phyloP scores from a whole-genome alignment of 1,139 yeast species.

The Taphrina betulina region DNA sequence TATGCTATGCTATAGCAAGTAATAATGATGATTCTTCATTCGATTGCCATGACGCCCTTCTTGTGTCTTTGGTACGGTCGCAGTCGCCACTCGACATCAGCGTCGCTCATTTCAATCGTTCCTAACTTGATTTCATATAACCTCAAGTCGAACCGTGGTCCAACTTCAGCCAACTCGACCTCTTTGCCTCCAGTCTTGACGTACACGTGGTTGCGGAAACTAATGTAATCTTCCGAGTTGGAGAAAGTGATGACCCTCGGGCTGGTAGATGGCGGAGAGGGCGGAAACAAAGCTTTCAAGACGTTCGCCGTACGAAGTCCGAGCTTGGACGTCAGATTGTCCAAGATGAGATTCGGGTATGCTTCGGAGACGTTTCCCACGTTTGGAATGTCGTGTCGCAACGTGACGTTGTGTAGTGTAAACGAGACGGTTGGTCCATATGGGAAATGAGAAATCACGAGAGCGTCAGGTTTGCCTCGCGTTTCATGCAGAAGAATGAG shows the following conservation, averaged over 20 bases:
- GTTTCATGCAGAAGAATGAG: slow-evolving; percentile 87
- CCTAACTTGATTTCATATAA: slow-evolving; percentile 84
- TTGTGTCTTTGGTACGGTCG: slow-evolving; percentile 34
- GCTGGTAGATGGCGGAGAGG: slow-evolving; percentile 89
- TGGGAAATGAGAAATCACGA: slow-evolving; percentile 92
- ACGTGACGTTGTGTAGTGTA: slow-evolving; percentile 88
- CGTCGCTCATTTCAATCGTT: slow-evolving; percentile 89
- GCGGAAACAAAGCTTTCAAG: slow-evolving; percentile 87
- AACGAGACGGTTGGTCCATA: slow-evolving; percentile 97
- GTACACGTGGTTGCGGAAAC: slow-evolving; percentile 92
- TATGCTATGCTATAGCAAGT: too few relatives aligned
- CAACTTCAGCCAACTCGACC: slow-evolving; percentile 92
- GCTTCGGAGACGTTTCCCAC: slow-evolving; percentile 87
- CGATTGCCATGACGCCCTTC: slow-evolving; percentile 30
- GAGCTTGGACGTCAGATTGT: slow-evolving; percentile 77
- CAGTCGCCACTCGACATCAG: slow-evolving; percentile 94
- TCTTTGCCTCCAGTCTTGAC: slow-evolving; percentile 73
- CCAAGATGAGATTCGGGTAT: slow-evolving; percentile 90
- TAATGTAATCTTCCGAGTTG: slow-evolving; percentile 83
- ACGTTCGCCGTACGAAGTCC: slow-evolving; percentile 82
- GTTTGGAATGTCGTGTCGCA: slow-evolving; percentile 86
- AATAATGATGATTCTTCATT: too few relatives aligned
- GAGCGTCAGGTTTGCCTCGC: slow-evolving; percentile 94
- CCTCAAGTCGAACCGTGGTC: slow-evolving; percentile 98
- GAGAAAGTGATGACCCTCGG: slow-evolving; percentile 88